Conservation (phyloP, 2,329 filamentous ascomycete species). For the Phialophora expanda region DNA sequence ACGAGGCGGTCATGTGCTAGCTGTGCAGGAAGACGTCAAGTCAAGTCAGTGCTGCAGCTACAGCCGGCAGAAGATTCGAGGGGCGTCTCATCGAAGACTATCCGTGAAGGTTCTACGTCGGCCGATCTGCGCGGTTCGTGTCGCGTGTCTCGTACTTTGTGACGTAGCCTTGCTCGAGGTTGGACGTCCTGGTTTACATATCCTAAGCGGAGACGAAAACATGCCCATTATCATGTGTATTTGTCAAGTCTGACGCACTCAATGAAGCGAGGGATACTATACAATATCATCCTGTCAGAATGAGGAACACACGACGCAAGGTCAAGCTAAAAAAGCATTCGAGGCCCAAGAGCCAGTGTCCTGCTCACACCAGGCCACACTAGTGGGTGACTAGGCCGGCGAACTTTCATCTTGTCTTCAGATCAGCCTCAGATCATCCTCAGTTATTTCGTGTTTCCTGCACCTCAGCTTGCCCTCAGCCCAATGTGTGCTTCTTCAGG, state of each 20-base stretch:
- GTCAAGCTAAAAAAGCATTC: too few relatives aligned
- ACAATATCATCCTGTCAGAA: too few relatives aligned
- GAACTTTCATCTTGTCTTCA: background rate
- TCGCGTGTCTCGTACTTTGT: too few relatives aligned
- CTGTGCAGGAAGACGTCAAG: background rate
- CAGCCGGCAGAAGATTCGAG: too few relatives aligned
- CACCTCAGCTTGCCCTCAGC: background rate
- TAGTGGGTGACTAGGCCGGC: too few relatives aligned
- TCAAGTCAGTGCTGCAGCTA: background rate
- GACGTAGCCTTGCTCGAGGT: too few relatives aligned
- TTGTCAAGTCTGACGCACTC: background rate
- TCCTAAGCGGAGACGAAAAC: background rate
- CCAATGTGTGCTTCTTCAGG: background rate
- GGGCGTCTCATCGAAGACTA: background rate
- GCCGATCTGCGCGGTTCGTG: background rate
- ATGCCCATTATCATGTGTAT: background rate
- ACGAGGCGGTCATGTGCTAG: background rate
- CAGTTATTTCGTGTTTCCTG: background rate
- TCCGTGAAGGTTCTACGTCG: background rate
- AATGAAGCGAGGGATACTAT: background rate
- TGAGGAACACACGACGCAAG: too few relatives aligned
- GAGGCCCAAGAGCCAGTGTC: too few relatives aligned
- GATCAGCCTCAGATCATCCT: background rate
- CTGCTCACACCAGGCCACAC: too few relatives aligned
- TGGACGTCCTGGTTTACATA: too few relatives aligned